These are phyloP conservation scores for Globisporangium megalacanthum DNA, from an alignment of 352 stramenopile genomes.

Conservation along the genomic window DNA sequence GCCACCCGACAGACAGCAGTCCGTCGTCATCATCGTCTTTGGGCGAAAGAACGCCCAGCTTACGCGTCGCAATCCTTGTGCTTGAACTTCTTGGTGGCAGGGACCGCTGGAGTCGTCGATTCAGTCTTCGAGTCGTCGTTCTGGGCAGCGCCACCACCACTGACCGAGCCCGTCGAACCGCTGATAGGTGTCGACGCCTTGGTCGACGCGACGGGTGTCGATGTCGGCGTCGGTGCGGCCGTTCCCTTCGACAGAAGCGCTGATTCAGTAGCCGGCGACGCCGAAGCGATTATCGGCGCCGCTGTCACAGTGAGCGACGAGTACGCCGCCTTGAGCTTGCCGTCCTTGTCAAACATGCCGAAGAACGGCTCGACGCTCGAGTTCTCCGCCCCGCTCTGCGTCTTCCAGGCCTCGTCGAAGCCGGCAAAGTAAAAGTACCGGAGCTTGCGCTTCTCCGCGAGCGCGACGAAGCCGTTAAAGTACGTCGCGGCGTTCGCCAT, in stretches of 20 bases:
- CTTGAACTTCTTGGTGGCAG: slow-evolving; percentile 1
- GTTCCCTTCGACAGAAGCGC: background rate
- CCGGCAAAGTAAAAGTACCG: slow-evolving; percentile 70
- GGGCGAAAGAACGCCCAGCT: background rate
- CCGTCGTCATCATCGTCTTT: background rate
- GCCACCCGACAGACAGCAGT: background rate
- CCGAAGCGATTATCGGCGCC: background rate
- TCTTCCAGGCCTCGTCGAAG: slow-evolving; percentile 63
- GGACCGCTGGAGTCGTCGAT: background rate
- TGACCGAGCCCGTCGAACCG: background rate
- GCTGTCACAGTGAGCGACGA: slow-evolving; percentile 13
- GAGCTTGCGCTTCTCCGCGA: slow-evolving; percentile 34
- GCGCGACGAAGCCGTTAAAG: slow-evolving; percentile 42
- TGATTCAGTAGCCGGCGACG: background rate
- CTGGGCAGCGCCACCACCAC: background rate
- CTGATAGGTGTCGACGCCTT: background rate
- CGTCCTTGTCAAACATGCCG: slow-evolving; percentile 43
- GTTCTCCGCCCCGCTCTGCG: slow-evolving; percentile 34
- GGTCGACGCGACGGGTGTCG: background rate
- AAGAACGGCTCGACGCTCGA: slow-evolving; percentile 69
- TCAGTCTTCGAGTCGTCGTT: slow-evolving; percentile 1
- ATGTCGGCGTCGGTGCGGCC: background rate
- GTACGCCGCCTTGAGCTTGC: slow-evolving; percentile 43
- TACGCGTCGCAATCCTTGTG: slow-evolving; percentile 15
- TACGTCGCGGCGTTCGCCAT: slow-evolving; percentile 43